Base-by-base conservation (phyloP, 73 alveolate species). In the Diophrys appendiculata region DNA sequence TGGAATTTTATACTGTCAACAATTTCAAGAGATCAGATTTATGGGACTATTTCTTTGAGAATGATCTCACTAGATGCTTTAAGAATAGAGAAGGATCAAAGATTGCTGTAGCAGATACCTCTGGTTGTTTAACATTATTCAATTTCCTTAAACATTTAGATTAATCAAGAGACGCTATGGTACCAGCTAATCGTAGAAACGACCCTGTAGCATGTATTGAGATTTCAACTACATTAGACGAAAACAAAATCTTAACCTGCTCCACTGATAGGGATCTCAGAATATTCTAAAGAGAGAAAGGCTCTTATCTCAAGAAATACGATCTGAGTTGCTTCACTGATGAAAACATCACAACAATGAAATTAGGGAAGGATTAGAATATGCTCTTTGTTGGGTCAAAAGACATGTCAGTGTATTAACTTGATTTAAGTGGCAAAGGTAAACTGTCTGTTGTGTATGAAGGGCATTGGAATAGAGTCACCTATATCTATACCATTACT, bases 401-500 rank as follows among this genome's bases (percentile, higher is more conserved):
- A 32, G 90, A 82, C 74, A 82, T 82, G 90, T 71, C 74, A 32
- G 90, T 82, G 56, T 82, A 82, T 74, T 54, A 71, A 54, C 74
- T 82, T 2, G 84, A 82, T 31, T 64, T 82, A 27, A 32, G 52
- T 23, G 60, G 60, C 60, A 82, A 82, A 73, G 90, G 90, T 2
- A 82, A 82, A 67, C 84, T 82, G 33, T 82, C 84, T 28, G 90
- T 82, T 14, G 90, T 86, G 56, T 86, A 86, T 33, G 93, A 86
- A 67, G 93, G 93, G 1, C 93, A 86, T 67, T 86, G 93, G 93
- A 86, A 83, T 77, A 84, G 77, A 35, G 93, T 86, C 2, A 79
- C 87, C 30, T 29, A 56, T 2, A 80, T 86, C 52, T 67, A 72
- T 28, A 79, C 89, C 0, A 73, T 86, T 27, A 79, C 87, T 18